These are phyloP conservation scores for Syzygium malaccense DNA, from an alignment of 441 rosid species.

Conservation along the genomic window DNA sequence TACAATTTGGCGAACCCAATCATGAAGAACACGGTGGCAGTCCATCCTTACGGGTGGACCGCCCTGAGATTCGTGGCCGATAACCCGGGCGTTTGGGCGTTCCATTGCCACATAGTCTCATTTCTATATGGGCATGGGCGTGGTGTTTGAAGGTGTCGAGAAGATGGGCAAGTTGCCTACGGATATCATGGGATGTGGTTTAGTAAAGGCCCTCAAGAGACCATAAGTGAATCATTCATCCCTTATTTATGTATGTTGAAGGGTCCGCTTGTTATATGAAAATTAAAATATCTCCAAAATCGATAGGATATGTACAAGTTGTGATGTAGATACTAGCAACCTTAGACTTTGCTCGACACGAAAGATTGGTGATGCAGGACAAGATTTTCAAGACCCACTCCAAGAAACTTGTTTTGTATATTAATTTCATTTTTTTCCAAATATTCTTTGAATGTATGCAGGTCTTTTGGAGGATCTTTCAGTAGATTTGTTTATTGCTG, in stretches of 20 bases:
- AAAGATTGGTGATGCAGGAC: background rate
- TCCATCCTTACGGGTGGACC: constrained; percentile 67
- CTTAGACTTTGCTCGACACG: background rate
- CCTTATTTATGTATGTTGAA: background rate
- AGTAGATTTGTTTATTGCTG: background rate
- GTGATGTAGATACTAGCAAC: background rate
- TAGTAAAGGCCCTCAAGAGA: background rate
- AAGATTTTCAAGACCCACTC: no score
- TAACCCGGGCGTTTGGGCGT: constrained; percentile 66
- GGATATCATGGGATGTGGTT: constrained; percentile 59
- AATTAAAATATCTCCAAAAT: background rate
- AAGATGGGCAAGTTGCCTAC: constrained; percentile 41
- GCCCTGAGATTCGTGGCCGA: constrained; percentile 55
- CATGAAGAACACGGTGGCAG: constrained; percentile 61
- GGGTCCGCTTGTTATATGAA: background rate
- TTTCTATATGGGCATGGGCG: constrained; percentile 68
- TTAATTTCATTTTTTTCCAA: no score
- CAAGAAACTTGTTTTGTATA: no score
- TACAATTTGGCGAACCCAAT: constrained; percentile 54
- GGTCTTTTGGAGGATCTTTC: background rate
- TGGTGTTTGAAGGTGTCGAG: constrained; percentile 54
- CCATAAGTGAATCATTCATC: background rate
- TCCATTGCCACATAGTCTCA: constrained; percentile 77
- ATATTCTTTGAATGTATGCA: no score
- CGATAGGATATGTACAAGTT: background rate